These are phyloP conservation scores for Elasticomyces elasticus DNA, from an alignment of 495 filamentous ascomycete species.

Conservation along the genomic window DNA sequence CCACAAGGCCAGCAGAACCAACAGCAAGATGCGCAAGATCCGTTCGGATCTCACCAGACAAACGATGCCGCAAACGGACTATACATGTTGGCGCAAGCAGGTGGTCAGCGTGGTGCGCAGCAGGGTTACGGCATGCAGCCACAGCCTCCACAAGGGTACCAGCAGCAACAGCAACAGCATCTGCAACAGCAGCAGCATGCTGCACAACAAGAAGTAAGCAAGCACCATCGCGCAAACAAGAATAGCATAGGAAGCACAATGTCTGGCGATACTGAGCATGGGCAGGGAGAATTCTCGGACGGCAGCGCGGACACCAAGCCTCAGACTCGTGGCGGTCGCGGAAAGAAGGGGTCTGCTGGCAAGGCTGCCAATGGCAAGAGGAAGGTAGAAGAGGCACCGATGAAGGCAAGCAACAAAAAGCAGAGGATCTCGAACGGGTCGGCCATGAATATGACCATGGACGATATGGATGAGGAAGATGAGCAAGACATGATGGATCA, in stretches of 20 bases:
- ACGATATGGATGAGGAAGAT: constrained; percentile 31
- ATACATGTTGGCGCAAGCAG: constrained; percentile 71
- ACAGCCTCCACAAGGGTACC: constrained; percentile 35
- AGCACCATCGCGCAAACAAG: constrained; percentile 22
- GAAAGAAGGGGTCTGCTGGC: constrained; percentile 52
- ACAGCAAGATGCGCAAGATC: constrained; percentile 32
- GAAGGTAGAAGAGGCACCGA: constrained; percentile 66
- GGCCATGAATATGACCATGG: constrained; percentile 27
- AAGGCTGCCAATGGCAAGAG: constrained; percentile 54
- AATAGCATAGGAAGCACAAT: constrained; percentile 36
- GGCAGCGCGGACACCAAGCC: constrained; percentile 53
- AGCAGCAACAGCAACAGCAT: constrained; percentile 36
- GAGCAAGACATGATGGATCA: constrained; percentile 13
- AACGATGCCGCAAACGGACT: constrained; percentile 94
- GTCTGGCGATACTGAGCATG: constrained; percentile 58
- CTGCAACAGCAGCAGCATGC: constrained; percentile 30
- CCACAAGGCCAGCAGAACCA: constrained; percentile 31
- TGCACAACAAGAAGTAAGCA: constrained; percentile 33
- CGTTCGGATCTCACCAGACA: constrained; percentile 74
- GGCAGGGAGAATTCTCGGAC: constrained; percentile 61
- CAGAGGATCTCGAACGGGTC: constrained; percentile 48
- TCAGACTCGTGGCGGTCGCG: constrained; percentile 49
- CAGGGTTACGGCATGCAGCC: constrained; percentile 46
- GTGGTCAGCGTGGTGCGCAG: constrained; percentile 38
- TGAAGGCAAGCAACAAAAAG: constrained; percentile 65